phyloP scores from a whole-genome alignment of 352 stramenopile genomes.

The Achlya hypogyna region DNA sequence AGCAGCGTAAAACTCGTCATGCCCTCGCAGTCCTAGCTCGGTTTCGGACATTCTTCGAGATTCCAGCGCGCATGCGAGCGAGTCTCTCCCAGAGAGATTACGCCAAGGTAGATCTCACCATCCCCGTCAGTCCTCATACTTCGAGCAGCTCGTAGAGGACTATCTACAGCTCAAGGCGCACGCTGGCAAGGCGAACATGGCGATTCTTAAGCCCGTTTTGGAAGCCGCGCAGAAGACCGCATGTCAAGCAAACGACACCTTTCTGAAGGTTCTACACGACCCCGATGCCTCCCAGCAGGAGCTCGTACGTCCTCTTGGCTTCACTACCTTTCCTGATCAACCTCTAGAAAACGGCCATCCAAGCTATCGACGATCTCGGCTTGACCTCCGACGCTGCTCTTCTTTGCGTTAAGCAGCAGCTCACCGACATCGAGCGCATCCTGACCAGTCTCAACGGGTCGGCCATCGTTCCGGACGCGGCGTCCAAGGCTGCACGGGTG shows the following conservation, averaged over 20 bases:
- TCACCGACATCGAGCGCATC: conserved; percentile 48
- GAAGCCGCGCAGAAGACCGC: conserved; percentile 50
- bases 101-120: conserved; percentile 28
- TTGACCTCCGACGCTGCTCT: conserved; percentile 57
- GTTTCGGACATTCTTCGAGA: conserved; percentile 59
- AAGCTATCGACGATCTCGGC: conserved; percentile 42
- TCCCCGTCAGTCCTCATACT: background rate
- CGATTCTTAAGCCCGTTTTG: conserved; percentile 31
- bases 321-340: background rate
- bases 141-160: conserved; percentile 38
- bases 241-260: conserved; percentile 41
- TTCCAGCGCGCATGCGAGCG: conserved; percentile 65
- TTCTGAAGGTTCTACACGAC: conserved; percentile 56
- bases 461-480: background rate
- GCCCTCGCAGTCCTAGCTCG: conserved; percentile 56
- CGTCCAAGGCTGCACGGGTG: background rate
- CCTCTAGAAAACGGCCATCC: conserved; percentile 43
- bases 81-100: conserved; percentile 56
- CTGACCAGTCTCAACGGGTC: conserved; percentile 30
- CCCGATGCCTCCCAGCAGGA: conserved; percentile 45
- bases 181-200: conserved; percentile 50
- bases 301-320: conserved; percentile 27
- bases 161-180: conserved; percentile 62
- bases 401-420: conserved; percentile 58
- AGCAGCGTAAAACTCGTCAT: conserved; percentile 68